A percentile compares a stretch with the other conserved stretches of the same genome.
These are phyloP conservation scores for Mycena alexandri DNA, from an alignment of 768 basidiomycete species.

Conservation along the genomic window DNA sequence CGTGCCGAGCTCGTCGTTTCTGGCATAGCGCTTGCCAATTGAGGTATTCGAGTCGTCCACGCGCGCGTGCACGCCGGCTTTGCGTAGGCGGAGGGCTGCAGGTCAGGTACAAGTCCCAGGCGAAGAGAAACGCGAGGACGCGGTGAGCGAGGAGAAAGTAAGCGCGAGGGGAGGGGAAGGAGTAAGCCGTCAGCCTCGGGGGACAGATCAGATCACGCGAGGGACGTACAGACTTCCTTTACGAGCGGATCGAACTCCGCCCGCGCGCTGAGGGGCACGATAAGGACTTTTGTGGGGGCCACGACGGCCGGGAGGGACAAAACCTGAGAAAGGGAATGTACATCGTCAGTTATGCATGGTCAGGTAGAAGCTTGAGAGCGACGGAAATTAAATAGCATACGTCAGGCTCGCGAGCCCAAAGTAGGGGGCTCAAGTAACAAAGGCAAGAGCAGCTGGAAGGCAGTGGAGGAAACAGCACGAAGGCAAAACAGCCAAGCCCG, in stretches of 20 bases:
- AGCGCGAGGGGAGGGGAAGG: constrained; percentile 23
- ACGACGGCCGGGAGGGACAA: constrained; percentile 91
- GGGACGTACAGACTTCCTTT: constrained; percentile 87
- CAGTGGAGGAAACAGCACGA: not conserved
- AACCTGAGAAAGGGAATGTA: constrained; percentile 64
- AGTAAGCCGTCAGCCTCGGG: constrained; percentile 19
- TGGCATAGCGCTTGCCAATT: constrained; percentile 96
- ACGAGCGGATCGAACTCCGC: constrained; percentile 88
- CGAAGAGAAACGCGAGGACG: not conserved
- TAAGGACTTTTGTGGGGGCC: constrained; percentile 96
- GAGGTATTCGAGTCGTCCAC: constrained; percentile 96
- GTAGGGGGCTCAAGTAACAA: not conserved
- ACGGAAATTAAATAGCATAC: constrained; percentile 26
- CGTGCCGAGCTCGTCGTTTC: constrained; percentile 98
- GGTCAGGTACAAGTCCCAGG: not conserved
- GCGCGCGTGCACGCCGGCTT: constrained; percentile 89
- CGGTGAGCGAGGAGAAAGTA: constrained; percentile 14
- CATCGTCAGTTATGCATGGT: constrained; percentile 35
- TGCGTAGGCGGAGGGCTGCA: constrained; percentile 87
- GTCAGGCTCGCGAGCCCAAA: constrained; percentile 7
- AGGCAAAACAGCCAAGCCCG: constrained; percentile 13
- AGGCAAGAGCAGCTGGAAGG: constrained; percentile 1
- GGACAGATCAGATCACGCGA: not conserved
- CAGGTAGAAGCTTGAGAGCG: constrained; percentile 15
- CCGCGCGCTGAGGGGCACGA: constrained; percentile 92